Conservation (phyloP, 768 basidiomycete genomes). For the Grammothele lineata region DNA sequence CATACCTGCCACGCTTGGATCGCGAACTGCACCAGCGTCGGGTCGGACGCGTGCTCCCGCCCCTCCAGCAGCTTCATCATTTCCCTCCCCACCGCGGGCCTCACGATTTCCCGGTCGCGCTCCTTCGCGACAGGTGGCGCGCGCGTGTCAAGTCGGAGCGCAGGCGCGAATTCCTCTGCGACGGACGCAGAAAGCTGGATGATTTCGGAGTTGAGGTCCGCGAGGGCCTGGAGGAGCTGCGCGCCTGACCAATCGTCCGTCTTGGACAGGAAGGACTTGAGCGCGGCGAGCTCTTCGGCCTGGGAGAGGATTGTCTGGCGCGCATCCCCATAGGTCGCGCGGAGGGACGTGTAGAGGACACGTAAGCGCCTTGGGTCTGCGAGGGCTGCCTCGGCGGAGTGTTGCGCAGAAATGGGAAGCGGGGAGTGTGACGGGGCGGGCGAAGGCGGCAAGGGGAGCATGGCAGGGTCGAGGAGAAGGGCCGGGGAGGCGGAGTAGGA, state of each 20-base stretch:
- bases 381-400: constrained; percentile 14
- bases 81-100: constrained; percentile 25
- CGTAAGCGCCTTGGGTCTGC: constrained; percentile 16
- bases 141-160: constrained; percentile 19
- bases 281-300: constrained; percentile 28
- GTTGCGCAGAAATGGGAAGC: not conserved
- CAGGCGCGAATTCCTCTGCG: constrained; percentile 26
- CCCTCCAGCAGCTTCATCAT: constrained; percentile 26
- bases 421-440: not conserved
- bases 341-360: constrained; percentile 21
- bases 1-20: constrained; percentile 35
- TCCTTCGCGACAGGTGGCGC: constrained; percentile 13
- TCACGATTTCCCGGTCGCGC: constrained; percentile 26
- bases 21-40: constrained; percentile 33
- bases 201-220: constrained; percentile 32
- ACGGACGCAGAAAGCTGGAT: constrained; percentile 31
- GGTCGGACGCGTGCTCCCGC: constrained; percentile 27
- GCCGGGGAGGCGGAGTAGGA: not conserved
- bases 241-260: constrained; percentile 32
- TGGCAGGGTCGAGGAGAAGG: not conserved
- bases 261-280: constrained; percentile 32
- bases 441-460: not conserved
- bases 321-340: constrained; percentile 21
- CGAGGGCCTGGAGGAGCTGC: constrained; percentile 30
- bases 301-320: constrained; percentile 23